These are phyloP conservation scores for Singerocomus rubriflavus DNA, from an alignment of 1,284 basidiomycete species.

Conservation along the genomic window DNA sequence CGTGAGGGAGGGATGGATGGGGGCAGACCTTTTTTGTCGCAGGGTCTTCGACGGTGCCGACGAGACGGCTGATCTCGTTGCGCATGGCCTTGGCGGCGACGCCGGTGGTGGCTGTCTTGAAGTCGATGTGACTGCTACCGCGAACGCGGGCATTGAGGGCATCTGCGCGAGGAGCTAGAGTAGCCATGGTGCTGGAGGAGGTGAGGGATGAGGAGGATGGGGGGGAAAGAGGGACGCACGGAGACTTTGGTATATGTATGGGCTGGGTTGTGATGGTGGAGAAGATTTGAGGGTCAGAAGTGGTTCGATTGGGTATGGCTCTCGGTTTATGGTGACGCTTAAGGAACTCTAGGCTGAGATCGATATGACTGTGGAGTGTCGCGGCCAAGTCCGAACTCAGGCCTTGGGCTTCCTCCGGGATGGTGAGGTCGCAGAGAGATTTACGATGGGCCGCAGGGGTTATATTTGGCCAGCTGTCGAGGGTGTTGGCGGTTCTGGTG, in stretches of 20 bases:
- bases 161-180: constrained; percentile 58
- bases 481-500: neutral
- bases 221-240: constrained; percentile 31
- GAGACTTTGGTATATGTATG: constrained; percentile 50
- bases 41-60: constrained; percentile 77
- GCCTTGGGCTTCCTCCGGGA: constrained; percentile 30
- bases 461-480: constrained; percentile 3
- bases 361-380: constrained; percentile 30
- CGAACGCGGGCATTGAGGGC: constrained; percentile 64
- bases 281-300: constrained; percentile 57
- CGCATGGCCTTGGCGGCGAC: constrained; percentile 98
- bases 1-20: neutral
- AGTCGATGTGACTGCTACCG: constrained; percentile 76
- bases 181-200: constrained; percentile 44
- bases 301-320: constrained; percentile 40
- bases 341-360: constrained; percentile 36
- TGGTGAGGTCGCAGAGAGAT: constrained; percentile 30
- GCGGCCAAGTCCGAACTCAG: constrained; percentile 34
- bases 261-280: constrained; percentile 63
- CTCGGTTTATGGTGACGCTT: constrained; percentile 61
- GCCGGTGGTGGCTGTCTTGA: constrained; percentile 98
- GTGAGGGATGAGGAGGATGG: constrained; percentile 14
- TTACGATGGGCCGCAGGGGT: constrained; percentile 11
- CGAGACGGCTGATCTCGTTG: constrained; percentile 96
- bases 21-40: constrained; percentile 75